These are phyloP conservation scores for Coemansia sp. DNA, from an alignment of 192 early-diverging fungal genomes.

Conservation along the genomic window DNA sequence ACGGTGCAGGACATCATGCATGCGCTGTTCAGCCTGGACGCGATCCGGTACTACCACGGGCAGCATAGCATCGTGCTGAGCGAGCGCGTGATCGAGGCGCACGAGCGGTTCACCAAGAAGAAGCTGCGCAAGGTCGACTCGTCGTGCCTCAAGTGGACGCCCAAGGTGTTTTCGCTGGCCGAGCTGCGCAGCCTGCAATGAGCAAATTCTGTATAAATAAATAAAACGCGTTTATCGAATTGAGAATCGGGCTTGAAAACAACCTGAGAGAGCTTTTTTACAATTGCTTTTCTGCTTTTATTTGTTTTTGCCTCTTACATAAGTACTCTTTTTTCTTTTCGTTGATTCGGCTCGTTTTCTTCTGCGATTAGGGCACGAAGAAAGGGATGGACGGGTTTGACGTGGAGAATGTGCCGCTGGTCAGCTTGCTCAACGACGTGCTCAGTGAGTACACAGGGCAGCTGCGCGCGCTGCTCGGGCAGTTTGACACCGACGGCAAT, in stretches of 20 bases:
- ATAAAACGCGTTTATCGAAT: not conserved
- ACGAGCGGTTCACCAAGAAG: conserved; percentile 76
- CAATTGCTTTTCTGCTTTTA: not conserved
- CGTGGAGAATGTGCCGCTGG: conserved; percentile 31
- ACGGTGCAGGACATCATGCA: conserved; percentile 87
- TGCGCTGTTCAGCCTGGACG: conserved; percentile 82
- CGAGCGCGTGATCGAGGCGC: conserved; percentile 77
- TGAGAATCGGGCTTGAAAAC: too few species aligned
- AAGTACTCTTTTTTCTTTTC: not conserved
- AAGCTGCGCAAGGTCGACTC: conserved; percentile 75
- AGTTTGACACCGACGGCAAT: conserved; percentile 39
- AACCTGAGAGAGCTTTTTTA: too few species aligned
- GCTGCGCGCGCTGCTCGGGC: conserved; percentile 31
- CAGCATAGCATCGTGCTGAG: conserved; percentile 85
- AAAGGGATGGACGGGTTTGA: conserved; percentile 20
- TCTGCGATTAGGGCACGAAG: not conserved
- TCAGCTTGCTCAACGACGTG: conserved; percentile 27
- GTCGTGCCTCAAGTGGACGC: conserved; percentile 72
- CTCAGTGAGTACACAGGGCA: conserved; percentile 28
- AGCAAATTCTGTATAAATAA: too few species aligned
- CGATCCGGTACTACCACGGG: conserved; percentile 87
- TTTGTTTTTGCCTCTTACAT: not conserved
- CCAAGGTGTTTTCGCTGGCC: conserved; percentile 71
- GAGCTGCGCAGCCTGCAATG: too few species aligned
- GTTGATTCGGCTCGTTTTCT: not conserved